Base-by-base conservation (phyloP, 1,284 basidiomycete genomes). In the Fomitopsis palustris region DNA sequence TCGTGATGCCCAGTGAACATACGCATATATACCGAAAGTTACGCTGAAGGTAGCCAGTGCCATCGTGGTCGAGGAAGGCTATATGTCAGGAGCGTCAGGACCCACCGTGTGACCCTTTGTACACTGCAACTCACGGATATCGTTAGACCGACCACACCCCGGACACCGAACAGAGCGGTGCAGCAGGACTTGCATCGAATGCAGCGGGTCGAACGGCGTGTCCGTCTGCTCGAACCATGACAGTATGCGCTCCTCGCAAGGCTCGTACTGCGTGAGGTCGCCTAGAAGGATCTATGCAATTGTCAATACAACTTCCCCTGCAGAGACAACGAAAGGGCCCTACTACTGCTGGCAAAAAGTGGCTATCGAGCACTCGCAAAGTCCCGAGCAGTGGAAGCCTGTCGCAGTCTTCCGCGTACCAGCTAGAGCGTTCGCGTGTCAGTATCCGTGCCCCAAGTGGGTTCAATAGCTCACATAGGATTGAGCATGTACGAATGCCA, bases 401-500 rank as follows among this genome's bases (percentile, higher is more conserved):
- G 45, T 61, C 51, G 38, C 68, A 69, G 55, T 81, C 79, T 62
- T 80, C 78, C 7, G 70, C 67, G 57, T 77, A 79, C 73, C 75
- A 77, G 3, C 78, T 80, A 53, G 4, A 19, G 19, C n/a, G 27
- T 23, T 12, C 23, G 14, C 21, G 5, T 25, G 43, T 45, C 23
- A 45, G 43, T 27, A 5, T 5, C 43, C 5, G 3, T 9, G n/a
- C 19, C 54, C n/a, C 6, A 23, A 38, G 3, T 35, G n/a, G 27
- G 16, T 61, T 69, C 9, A 17, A 17, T 6, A 29, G 38, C 63
- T 62, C 62, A 79, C 78, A 70, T 65, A 6, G 79, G 79, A 61
- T 79, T 81, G 2, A 83, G 69, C 68, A 80, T 67, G 63, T 83
- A 82, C 1, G 81, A 67, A 62, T 83, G 81, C 78, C 80, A 81